Base-by-base conservation (phyloP, 345 rosid genomes). In the Eutrema heterophyllum region DNA sequence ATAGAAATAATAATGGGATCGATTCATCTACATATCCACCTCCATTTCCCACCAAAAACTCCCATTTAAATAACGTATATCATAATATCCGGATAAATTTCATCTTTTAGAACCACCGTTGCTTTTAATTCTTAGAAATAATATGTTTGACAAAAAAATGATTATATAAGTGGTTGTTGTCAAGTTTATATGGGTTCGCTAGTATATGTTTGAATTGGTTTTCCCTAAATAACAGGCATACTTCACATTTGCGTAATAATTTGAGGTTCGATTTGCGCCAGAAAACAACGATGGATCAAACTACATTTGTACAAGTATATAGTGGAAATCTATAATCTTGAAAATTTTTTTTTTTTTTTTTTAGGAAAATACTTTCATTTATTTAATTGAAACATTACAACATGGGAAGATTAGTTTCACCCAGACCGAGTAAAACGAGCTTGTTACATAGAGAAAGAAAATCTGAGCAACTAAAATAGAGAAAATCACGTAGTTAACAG, bases 11-110 rank as follows among this genome's bases (percentile, higher is more conserved):
- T 36, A 73, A 54, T 64, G 51, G 30, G 30, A 12, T 63, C 52
- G 41, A 61, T 53, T 21, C 13, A 51, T 64, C 14, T 33, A 32
- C 4, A 9, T 21, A 26, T 36, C 33, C 14, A 55, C 43, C 26
- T 38, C n/a, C 48, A 53, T 27, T 50, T n/a, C 24, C 52, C 54
- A 41, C 36, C 32, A 73, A 64, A 61, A 50, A 51, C 71, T 27
- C n/a, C n/a, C 29, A 43, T 15, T 46, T 18, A 10, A 41, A 53
- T 12, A 16, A 15, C 13, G 4, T 21, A 21, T n/a, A n/a, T n/a
- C n/a, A 21, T 33, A 70, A 33, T 33, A 56, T 12, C 4, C 27
- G 24, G 24, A 21, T 21, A 1, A 1, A 21, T 43, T 56, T 52
- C 45, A 56, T 57, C 72, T 30, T 68, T 21, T 11, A 55, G 39